Base-by-base conservation (phyloP, 1,284 basidiomycete species). In the Malassezia dermatis region DNA sequence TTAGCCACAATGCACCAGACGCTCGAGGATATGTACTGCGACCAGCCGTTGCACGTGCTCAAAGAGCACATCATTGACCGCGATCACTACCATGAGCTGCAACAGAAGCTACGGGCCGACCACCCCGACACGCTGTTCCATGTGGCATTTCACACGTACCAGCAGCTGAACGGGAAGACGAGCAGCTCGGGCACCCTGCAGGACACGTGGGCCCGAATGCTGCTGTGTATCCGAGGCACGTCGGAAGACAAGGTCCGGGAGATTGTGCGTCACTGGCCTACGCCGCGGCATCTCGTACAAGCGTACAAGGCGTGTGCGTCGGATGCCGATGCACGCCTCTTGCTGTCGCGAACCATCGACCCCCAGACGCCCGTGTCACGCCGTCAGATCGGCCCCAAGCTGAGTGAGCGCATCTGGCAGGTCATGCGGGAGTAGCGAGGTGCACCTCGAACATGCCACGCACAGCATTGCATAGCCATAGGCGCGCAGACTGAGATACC, bases 141-240 rank as follows among this genome's bases (percentile, higher is more conserved):
- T 34, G 80, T 77, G 5, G 75, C 77, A 8, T 81, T 78, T 56
- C 64, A 75, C 8, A 73, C 75, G 1, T 81, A 78, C 58, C 77
- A 78, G 55, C 67, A 69, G 19, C 72, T 82, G 42, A 81, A 81
- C 65, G 71, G 76, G 48, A 79, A 81, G 58, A 23, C 28, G 35
- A 76, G 77, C 10, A 76, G 74, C 0, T 75, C 73, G 8, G 58
- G 75, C 32, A 80, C 79, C 0, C 58, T 79, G 4, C 63, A 69
- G n/a, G 76, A 79, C 30, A 71, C 76, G 30, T 80, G 78, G 62
- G 78, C 76, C 5, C 75, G 76, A 41, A 81, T 81, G 80, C 67
- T 81, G 31, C 64, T 79, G 27, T 77, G 77, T 51, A 70, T 81
- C 56, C 75, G 75, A 35, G 80, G 80, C 3, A 76, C 81, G 73